Base-by-base conservation (phyloP, 371 early-diverging fungal genomes). In the Umbelopsis sp. region DNA sequence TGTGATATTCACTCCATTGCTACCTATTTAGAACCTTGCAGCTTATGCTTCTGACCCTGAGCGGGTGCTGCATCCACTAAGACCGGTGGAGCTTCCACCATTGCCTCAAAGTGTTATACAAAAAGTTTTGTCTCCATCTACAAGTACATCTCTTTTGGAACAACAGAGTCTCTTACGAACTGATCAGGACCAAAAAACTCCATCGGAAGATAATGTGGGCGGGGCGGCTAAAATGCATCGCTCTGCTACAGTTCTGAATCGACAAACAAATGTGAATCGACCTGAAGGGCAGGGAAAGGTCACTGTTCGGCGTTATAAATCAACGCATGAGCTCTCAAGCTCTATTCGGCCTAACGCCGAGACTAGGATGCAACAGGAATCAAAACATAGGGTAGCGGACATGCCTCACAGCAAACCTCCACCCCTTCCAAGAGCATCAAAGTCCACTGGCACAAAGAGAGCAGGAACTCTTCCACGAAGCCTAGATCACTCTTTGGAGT, bases 21-120 rank as follows among this genome's bases (percentile, higher is more conserved):
- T 79, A 46, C 76, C 79, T 41, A 75, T 78, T 69, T 78, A 80
- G 63, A 41, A 77, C 11, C 67, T 71, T 68, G 81, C 81, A 2
- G 35, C 20, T 25, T 63, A 44, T 46, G 29, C 44, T 10, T 44
- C 64, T n/a, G n/a, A 41, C 6, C 50, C 66, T 50, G 50, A 29
- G 20, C 29, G 66, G 11, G 24, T 65, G 22, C 7, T 48, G 24
- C 29, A 25, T 32, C 50, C 66, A 50, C 11, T 65, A 22, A 65
- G 25, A 38, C 38, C 66, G 2, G 24, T 57, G 4, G 57, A 57
- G 35, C 57, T 35, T 57, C 57, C 57, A 14, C 35, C 57, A 18
- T 18, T 57, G 32, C 35, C 57, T 35, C 11, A 57, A 57, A 57
- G 57, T 5, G 57, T 57, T 18, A 29, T 57, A 35, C 57, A 57